phyloP scores from a whole-genome alignment of 2,329 filamentous ascomycete genomes.

The Cladosporium austrohemisphaericum region DNA sequence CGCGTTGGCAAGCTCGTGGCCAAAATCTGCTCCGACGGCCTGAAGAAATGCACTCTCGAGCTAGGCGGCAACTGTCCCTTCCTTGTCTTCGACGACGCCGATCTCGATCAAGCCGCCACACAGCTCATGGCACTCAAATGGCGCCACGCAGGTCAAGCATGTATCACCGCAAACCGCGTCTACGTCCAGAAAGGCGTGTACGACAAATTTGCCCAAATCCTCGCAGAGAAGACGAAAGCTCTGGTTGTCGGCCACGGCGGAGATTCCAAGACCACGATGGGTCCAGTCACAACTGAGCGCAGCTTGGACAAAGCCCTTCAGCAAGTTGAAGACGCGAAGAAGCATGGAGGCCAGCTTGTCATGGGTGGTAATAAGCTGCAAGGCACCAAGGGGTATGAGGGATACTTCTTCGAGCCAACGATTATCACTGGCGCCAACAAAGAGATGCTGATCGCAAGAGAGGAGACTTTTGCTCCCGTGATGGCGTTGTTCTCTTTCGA shows the following conservation, averaged over 20 bases:
- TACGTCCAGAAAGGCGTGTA: constrained; percentile 63
- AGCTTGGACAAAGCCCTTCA: constrained; percentile 54
- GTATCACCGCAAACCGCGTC: constrained; percentile 62
- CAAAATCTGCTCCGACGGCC: constrained; percentile 54
- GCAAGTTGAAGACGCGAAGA: constrained; percentile 51
- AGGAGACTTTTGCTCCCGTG: constrained; percentile 18
- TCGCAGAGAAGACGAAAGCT: constrained; percentile 50
- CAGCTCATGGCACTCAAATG: constrained; percentile 50
- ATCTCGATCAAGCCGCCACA: constrained; percentile 54
- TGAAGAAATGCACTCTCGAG: constrained; percentile 64
- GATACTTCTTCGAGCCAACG: constrained; percentile 20
- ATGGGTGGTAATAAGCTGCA: constrained; percentile 15
- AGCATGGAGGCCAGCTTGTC: constrained; percentile 14
- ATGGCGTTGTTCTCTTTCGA: constrained; percentile 15
- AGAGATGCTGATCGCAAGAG: constrained; percentile 15
- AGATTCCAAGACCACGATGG: constrained; percentile 55
- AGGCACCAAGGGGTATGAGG: constrained; percentile 16
- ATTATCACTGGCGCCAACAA: constrained; percentile 12
- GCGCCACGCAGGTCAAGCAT: constrained; percentile 61
- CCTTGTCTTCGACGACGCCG: constrained; percentile 61
- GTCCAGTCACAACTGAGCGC: constrained; percentile 55
- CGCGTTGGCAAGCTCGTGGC: constrained; percentile 61
- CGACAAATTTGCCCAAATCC: constrained; percentile 55
- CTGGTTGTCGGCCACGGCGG: constrained; percentile 62
- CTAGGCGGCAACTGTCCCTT: constrained; percentile 64